phyloP scores from a whole-genome alignment of 2,329 filamentous ascomycete species.

The Rutstroemia sp. region DNA sequence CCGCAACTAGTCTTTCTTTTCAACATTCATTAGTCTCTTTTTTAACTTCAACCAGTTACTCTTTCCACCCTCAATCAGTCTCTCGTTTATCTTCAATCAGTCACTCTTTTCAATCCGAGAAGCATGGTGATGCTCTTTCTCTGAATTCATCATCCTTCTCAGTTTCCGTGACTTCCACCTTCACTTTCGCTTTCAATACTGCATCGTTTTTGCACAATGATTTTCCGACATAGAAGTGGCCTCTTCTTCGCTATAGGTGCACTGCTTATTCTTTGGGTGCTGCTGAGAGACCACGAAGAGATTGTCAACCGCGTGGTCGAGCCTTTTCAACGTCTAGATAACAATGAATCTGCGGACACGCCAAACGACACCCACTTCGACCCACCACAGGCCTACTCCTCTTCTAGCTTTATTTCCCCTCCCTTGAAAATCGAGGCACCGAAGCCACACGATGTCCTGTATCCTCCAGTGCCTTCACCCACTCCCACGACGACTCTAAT shows the following conservation, averaged over 20 bases:
- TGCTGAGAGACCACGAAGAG: background rate
- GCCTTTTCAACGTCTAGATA: background rate
- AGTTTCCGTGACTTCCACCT: background rate
- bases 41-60: too few relatives aligned
- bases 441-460: background rate
- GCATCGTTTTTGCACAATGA: background rate
- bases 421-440: background rate
- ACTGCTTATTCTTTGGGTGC: background rate
- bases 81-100: too few relatives aligned
- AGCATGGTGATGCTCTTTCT: too few relatives aligned
- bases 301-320: constrained; percentile 3
- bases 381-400: background rate
- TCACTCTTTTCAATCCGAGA: too few relatives aligned
- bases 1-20: too few relatives aligned
- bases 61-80: too few relatives aligned
- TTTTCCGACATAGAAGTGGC: constrained; percentile 2
- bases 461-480: background rate
- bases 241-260: background rate
- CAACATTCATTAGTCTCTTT: too few relatives aligned
- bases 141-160: background rate
- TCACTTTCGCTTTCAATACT: background rate
- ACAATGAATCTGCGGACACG: background rate
- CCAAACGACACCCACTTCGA: background rate
- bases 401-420: too few relatives aligned
- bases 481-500: background rate